These are phyloP conservation scores for Cyclotella cryptica DNA, from an alignment of 108 stramenopile genomes.

Conservation along the genomic window DNA sequence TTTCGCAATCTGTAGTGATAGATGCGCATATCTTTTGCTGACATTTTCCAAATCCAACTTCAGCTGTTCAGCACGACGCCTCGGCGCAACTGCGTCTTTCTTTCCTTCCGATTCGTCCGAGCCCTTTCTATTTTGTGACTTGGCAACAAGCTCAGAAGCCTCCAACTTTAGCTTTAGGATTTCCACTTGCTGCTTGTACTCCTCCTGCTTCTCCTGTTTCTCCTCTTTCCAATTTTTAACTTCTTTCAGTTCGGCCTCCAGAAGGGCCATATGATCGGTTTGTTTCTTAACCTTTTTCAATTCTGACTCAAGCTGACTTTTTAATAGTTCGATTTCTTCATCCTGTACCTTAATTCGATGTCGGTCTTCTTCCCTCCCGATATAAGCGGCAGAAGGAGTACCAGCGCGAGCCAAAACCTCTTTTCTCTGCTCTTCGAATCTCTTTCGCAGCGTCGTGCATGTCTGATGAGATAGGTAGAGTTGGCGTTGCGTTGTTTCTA, in stretches of 20 bases:
- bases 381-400: neutral
- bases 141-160: conserved; percentile 41
- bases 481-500: conserved; percentile 40
- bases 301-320: conserved; percentile 30
- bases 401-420: conserved; percentile 27
- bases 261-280: conserved; percentile 29
- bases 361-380: conserved; percentile 16
- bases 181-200: conserved; percentile 40
- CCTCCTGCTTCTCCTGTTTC: conserved; percentile 18
- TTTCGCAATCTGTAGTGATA: conserved; percentile 18
- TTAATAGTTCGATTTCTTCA: conserved; percentile 32
- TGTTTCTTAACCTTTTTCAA: conserved; percentile 35
- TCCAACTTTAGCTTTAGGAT: conserved; percentile 46
- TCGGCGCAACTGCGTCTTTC: neutral
- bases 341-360: conserved; percentile 16
- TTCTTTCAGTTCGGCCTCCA: conserved; percentile 43
- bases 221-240: conserved; percentile 33
- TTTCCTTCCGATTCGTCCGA: conserved; percentile 3
- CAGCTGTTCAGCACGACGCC: conserved; percentile 32
- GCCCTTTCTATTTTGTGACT: conserved; percentile 2
- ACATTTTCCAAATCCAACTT: conserved; percentile 35
- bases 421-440: conserved; percentile 39
- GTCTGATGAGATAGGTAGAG: conserved; percentile 51
- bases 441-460: conserved; percentile 35
- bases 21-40: conserved; percentile 34